Percentiles rank a stretch among this genome's conserved stretches.
Evolutionary conservation across 2,329 filamentous ascomycete species (phyloP).

Genomic region (Xylariaceae sp.): DNA sequence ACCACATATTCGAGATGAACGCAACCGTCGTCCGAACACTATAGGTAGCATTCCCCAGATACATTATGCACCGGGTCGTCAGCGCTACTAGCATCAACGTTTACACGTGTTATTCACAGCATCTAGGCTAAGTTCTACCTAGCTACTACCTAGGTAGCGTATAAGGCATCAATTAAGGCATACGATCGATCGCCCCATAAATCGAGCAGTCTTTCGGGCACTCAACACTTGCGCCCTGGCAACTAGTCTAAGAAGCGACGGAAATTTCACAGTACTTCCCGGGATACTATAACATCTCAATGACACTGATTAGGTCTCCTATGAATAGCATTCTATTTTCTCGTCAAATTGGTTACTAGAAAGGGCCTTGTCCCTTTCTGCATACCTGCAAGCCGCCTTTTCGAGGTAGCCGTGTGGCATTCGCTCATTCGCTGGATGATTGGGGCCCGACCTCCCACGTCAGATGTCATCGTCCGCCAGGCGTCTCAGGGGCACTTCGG

Average conservation of each 20-base stretch:
- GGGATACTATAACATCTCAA: slow-evolving; percentile 6
- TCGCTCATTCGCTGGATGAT: slow-evolving; percentile 40
- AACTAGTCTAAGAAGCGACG: slow-evolving; percentile 9
- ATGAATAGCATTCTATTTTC: slow-evolving; percentile 30
- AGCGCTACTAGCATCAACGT: background rate
- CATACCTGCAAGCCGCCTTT: slow-evolving; percentile 41
- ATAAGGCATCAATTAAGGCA: background rate
- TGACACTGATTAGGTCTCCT: slow-evolving; percentile 11
- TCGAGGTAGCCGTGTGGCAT: slow-evolving; percentile 42
- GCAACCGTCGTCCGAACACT: slow-evolving; percentile 11
- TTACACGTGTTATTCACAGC: slow-evolving; percentile 11
- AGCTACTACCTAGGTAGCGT: slow-evolving; percentile 2
- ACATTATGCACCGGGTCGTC: slow-evolving; percentile 1
- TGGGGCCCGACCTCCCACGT: slow-evolving; percentile 41
- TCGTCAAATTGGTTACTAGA: slow-evolving; percentile 31
- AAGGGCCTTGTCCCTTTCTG: slow-evolving; percentile 33
- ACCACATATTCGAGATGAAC: background rate
- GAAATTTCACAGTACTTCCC: slow-evolving; percentile 18
- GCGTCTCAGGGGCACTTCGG: slow-evolving; percentile 34
- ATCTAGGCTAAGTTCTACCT: slow-evolving; percentile 4
- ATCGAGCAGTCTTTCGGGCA: background rate
- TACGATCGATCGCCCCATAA: background rate
- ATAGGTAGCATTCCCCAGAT: background rate
- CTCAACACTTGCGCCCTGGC: background rate
- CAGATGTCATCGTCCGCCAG: slow-evolving; percentile 36